Evolutionary conservation across 371 early-diverging fungal species (phyloP), one percentile per base, ranked within the genome.

Genomic region (Mortierella sp.): DNA sequence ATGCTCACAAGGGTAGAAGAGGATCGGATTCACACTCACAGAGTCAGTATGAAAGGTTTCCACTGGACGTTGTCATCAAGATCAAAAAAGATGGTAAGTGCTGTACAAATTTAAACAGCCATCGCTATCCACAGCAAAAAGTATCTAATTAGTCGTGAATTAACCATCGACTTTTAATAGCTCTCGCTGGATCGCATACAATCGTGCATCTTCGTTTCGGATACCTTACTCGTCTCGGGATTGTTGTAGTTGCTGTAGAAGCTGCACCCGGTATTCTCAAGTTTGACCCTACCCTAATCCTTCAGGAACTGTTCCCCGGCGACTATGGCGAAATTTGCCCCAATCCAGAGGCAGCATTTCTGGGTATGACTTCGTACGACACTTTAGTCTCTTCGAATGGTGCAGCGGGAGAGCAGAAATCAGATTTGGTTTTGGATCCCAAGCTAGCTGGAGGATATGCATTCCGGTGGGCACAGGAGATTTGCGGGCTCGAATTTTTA

Each of bases 21-120:
- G 59, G 75, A 0, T 68, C 75, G 1, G 63, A 53, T 9, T 45
- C 68, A 2, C 45, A 40, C 3, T 26, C 37, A 7, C 64, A 68
- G 17, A 58, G 34, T 15, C 64, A 59, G 9, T 74, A 74, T 34
- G 75, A 74, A 54, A 45, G 68, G 23, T 67, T 59, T 22, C 75
- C 75, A 3, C 51, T 74, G 29, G 75, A 74, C 12, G 68, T 74
- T 56, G 61, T 74, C 61, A 64, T 74, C 64, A 74, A 74, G 75
- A 45, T 74, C 60, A 74, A 74, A 54, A 74, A 74, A 54, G 75
- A 74, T 62, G 75, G 75, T 74, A 74, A 17, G 74, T n/a, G 8
- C 1, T 47, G 47, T 43, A 17, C 15, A 43, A 43, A 43, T 15
- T 15, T 8, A 8, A 15, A 43, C 43, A 15, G 10, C 17, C 43